Evolutionary conservation across 768 basidiomycete species (phyloP).

Genomic region (Leccinum disarticulatum): DNA sequence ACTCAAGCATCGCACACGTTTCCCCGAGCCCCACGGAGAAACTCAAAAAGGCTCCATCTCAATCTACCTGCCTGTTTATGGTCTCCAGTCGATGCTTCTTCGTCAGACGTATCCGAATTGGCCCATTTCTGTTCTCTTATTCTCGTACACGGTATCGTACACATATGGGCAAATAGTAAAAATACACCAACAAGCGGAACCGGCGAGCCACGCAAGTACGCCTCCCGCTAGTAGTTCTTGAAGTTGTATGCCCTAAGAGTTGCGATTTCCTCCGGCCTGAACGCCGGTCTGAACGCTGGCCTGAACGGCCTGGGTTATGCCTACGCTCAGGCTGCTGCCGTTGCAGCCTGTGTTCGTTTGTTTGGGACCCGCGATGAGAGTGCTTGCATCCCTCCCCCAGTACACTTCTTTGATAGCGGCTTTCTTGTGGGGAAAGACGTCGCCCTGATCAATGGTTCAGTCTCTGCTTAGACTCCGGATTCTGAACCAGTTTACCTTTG

Average conservation of each 20-base stretch:
- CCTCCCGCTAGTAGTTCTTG: too few relatives aligned
- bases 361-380: neutral
- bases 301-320: neutral
- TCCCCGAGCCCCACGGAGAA: neutral
- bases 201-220: neutral
- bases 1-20: neutral
- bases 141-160: slow-evolving; percentile 5
- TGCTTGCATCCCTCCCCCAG: neutral
- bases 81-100: neutral
- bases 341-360: neutral
- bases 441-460: slow-evolving; percentile 10
- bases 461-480: neutral
- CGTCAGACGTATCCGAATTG: neutral
- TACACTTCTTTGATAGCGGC: slow-evolving; percentile 17
- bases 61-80: too few relatives aligned
- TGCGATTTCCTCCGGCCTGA: neutral
- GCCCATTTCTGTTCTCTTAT: neutral
- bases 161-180: slow-evolving; percentile 1
- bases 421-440: neutral
- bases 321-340: neutral
- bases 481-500: slow-evolving; percentile 7
- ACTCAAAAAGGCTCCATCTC: neutral
- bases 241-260: too few relatives aligned
- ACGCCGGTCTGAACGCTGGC: too few relatives aligned
- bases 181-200: slow-evolving; percentile 10